These are phyloP conservation scores for Cicer bijugum DNA, from an alignment of 306 rosid species.

Conservation along the genomic window DNA sequence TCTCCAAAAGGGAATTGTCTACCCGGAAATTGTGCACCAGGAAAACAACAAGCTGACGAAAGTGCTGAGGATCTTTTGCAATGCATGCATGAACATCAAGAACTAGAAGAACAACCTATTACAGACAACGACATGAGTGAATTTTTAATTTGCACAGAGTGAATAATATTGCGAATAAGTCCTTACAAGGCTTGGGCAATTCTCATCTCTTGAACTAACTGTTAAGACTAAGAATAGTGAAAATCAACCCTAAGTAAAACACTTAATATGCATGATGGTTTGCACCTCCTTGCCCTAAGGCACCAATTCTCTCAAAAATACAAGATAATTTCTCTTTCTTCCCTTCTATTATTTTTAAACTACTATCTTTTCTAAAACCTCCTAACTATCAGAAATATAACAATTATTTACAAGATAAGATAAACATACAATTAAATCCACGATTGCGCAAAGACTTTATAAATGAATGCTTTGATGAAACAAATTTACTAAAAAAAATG, in stretches of 20 bases:
- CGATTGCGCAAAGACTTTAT: constrained; percentile 7
- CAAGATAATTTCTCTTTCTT: too few relatives aligned
- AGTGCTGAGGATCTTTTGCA: constrained; percentile 83
- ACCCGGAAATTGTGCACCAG: constrained; percentile 79
- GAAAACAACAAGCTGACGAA: constrained; percentile 80
- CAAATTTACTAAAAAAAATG: constrained; percentile 19
- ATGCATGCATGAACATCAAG: constrained; percentile 96
- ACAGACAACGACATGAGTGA: constrained; percentile 6
- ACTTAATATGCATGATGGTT: too few relatives aligned
- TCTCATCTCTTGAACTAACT: too few relatives aligned
- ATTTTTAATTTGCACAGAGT: constrained; percentile 2
- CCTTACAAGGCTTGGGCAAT: too few relatives aligned
- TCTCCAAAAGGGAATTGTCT: constrained; percentile 86
- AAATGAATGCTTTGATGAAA: constrained; percentile 33
- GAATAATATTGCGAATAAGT: constrained; percentile 25
- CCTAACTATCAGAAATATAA: not conserved
- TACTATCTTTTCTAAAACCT: too few relatives aligned
- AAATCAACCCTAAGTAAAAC: too few relatives aligned
- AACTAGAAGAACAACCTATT: constrained; percentile 94
- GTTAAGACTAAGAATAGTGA: too few relatives aligned
- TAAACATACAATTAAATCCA: constrained; percentile 20
- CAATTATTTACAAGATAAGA: constrained; percentile 2
- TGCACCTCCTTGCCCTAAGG: too few relatives aligned
- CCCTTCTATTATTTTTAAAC: too few relatives aligned
- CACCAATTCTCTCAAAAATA: too few relatives aligned